Evolutionary conservation across 176 grass and related monocot genomes (phyloP).

Genomic region (Panicum miliaceum): DNA sequence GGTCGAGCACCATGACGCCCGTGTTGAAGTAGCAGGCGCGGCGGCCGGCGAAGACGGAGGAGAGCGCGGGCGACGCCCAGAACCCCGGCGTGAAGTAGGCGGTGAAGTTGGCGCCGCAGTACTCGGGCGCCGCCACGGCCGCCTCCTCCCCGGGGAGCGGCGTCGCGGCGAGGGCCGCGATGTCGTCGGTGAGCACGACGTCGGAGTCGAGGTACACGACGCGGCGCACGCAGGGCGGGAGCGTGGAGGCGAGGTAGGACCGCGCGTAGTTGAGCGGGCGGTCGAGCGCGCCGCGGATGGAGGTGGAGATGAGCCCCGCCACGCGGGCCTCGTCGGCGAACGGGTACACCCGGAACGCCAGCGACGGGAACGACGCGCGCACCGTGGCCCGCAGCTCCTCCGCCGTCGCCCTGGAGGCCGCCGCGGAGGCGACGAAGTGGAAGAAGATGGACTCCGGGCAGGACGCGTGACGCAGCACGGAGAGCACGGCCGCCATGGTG

Average conservation of each 20-base stretch:
- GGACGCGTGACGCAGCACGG: slow-evolving; percentile 71
- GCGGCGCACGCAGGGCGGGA: slow-evolving; percentile 67
- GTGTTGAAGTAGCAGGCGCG: slow-evolving; percentile 90
- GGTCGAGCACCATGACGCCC: slow-evolving; percentile 88
- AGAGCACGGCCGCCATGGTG: slow-evolving; percentile 79
- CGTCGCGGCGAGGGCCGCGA: slow-evolving; percentile 65
- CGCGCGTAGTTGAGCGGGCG: slow-evolving; percentile 91
- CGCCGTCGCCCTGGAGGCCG: neutral
- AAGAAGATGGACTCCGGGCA: slow-evolving; percentile 83
- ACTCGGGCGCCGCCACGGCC: slow-evolving; percentile 75
- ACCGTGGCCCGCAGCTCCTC: slow-evolving; percentile 50
- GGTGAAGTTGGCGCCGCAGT: slow-evolving; percentile 85
- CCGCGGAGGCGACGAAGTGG: slow-evolving; percentile 69
- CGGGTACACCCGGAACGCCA: slow-evolving; percentile 78
- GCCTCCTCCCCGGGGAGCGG: slow-evolving; percentile 14
- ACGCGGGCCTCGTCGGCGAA: slow-evolving; percentile 74
- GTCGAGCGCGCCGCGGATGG: slow-evolving; percentile 78
- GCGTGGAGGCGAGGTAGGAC: slow-evolving; percentile 67
- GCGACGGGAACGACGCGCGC: slow-evolving; percentile 73
- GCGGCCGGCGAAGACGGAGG: slow-evolving; percentile 48
- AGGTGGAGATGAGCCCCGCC: slow-evolving; percentile 72
- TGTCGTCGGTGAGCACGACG: slow-evolving; percentile 84
- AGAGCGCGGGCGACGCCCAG: slow-evolving; percentile 61
- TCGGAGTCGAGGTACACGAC: slow-evolving; percentile 94
- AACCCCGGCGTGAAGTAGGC: slow-evolving; percentile 82